Evolutionary conservation across 2,329 filamentous ascomycete species (phyloP), one percentile per base, ranked within the genome.

Genomic region (Trichoderma arundinaceum): DNA sequence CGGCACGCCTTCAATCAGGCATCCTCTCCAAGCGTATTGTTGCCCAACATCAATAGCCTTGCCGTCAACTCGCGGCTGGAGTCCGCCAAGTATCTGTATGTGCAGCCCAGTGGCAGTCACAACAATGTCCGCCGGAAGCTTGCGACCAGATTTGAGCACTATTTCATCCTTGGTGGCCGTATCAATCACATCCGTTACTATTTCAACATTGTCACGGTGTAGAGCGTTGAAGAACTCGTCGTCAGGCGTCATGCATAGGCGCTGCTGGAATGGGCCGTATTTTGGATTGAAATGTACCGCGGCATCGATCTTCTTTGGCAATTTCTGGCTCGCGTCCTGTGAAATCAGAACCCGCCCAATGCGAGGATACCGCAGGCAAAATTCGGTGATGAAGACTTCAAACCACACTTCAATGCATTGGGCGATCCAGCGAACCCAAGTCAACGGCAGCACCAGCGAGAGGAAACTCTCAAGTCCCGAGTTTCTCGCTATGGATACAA

Each of bases 251-350:
- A 92, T 79, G 71, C 92, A 95, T 7, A 95, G 79, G 0, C 92
- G 86, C 75, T 96, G 92, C 63, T 92, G 84, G 82, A 91, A 89
- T 0, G 88, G 88, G 44, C 85, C 82, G 71, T 92, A 91, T 2
- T 74, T 75, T 0, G 89, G 89, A 7, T 83, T 84, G 75, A 91
- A 91, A 74, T 91, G 86, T 1, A 85, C 82, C 63, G 89, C 83
- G 46, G 84, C 75, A 2, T 86, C 81, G 41, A 88, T 76, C 17
- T 79, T 76, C 7, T 75, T 73, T 0, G 89, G 88, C 0, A 92
- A 80, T 46, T 81, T 77, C n/a, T 73, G 70, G 52, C 78, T 76
- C 35, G 85, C 83, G 38, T 73, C 74, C 2, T 72, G 71, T 17
- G 77, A 80, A 35, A 86, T 81, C 7, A 79, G 7, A 9, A 66